Base-by-base conservation (phyloP, 306 rosid genomes). In the Senna tora region DNA sequence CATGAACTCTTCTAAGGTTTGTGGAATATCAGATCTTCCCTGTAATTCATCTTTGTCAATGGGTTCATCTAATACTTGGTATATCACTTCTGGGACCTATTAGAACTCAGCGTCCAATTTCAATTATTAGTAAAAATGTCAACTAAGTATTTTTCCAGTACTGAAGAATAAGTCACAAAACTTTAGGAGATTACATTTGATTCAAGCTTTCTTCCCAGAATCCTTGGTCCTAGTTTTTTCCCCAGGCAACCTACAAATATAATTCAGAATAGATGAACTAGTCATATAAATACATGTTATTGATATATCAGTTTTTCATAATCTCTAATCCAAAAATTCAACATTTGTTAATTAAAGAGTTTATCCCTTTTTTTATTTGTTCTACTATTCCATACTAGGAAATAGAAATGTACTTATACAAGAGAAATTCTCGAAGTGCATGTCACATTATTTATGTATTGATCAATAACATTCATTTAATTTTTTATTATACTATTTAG, bases 21-120 rank as follows among this genome's bases (percentile, higher is more conserved):
- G 96, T 54, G 99, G 97, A 78, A 95, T 87, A 77, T 91, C 96
- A 69, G 82, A 74, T 77, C 89, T 86, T 84, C 96, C 93, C 72
- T 82, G 65, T 64, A 95, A 57, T 77, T 89, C 96, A 73, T 84
- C 85, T 71, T 82, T 88, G 72, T 53, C 61, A 32, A 88, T 69
- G 53, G 97, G 96, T 77, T 91, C 88, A 73, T 82, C 87, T 84
- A 95, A 80, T 19, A 92, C 78, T 85, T 79, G 89, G 84, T 84
- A 95, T 75, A 95, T 84, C 46, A 95, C 97, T 77, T 91, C 96
- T 79, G 96, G 99, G 77, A 95, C 90, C 99, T 95, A 71, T 53
- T 30, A 80, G 82, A 77, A 60, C 30, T 59, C 76, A 78, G 67
- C 65, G 38, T 41, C 50, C 50, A 76, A 67, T 60, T 73, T 75